phyloP scores from a whole-genome alignment of 208 protist genomes.

The Crithidia mellificae region DNA sequence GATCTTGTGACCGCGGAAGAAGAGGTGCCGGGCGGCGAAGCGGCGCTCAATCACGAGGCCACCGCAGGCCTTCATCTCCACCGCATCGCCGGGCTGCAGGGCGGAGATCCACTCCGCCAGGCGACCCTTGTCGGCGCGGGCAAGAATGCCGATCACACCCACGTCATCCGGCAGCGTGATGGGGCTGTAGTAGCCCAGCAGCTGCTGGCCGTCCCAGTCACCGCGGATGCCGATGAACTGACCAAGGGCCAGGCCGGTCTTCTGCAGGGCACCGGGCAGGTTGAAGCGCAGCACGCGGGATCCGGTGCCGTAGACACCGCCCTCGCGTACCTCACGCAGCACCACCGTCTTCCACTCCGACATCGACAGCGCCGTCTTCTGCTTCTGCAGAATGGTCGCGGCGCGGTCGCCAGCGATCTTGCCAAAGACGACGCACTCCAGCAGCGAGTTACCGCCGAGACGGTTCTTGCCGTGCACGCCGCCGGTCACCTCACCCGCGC shows the following conservation, averaged over 20 bases:
- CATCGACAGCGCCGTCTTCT: constrained; percentile 46
- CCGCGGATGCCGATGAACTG: constrained; percentile 75
- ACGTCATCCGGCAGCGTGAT: constrained; percentile 73
- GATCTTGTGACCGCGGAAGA: constrained; percentile 65
- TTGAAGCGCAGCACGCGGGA: constrained; percentile 70
- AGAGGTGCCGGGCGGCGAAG: constrained; percentile 48
- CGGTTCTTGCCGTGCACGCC: constrained; percentile 97
- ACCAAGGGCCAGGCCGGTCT: constrained; percentile 65
- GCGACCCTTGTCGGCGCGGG: constrained; percentile 53
- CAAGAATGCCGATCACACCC: constrained; percentile 68
- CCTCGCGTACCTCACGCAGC: constrained; percentile 51
- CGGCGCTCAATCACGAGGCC: constrained; percentile 54
- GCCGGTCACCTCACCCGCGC: constrained; percentile 96
- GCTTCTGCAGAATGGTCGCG: constrained; percentile 63
- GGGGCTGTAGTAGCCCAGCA: constrained; percentile 75
- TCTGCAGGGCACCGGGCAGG: constrained; percentile 71
- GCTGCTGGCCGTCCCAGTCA: constrained; percentile 50
- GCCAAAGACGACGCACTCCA: constrained; percentile 81
- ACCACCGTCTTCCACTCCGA: constrained; percentile 47
- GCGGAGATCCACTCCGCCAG: constrained; percentile 62
- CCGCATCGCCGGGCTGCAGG: constrained; percentile 65
- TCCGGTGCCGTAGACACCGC: constrained; percentile 45
- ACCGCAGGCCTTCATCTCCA: constrained; percentile 81
- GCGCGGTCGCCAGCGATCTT: constrained; percentile 78
- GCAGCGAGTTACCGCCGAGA: constrained; percentile 96